These are phyloP conservation scores for Pyrus hybrid DNA, from an alignment of 331 rosid species.

Conservation along the genomic window DNA sequence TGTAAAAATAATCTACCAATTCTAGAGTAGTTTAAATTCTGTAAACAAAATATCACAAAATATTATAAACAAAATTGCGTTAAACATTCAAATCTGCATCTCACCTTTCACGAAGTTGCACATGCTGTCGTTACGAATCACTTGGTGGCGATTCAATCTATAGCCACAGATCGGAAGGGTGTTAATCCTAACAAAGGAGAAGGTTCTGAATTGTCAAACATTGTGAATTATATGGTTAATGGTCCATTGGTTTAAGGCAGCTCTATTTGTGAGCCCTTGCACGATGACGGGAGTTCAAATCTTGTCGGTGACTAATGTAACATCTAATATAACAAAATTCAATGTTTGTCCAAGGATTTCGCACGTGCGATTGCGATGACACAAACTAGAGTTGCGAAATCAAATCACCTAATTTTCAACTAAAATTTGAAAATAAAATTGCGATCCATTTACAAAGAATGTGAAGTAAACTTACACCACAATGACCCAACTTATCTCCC, in stretches of 20 bases:
- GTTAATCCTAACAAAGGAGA: too few species aligned
- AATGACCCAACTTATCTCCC: background rate
- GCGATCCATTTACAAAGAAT: conserved; percentile 19
- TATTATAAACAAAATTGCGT: too few species aligned
- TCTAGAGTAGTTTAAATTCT: background rate
- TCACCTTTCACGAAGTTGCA: background rate
- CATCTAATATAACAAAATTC: too few species aligned
- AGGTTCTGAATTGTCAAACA: background rate
- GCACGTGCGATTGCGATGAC: background rate
- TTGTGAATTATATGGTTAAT: background rate
- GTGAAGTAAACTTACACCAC: background rate
- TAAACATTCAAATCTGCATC: background rate
- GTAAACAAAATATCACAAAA: too few species aligned
- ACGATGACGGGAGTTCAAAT: too few species aligned
- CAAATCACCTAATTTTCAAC: background rate
- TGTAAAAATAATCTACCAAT: background rate
- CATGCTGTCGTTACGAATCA: background rate
- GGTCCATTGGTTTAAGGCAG: background rate
- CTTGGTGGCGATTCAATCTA: too few species aligned
- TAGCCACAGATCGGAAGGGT: too few species aligned
- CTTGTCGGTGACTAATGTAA: too few species aligned
- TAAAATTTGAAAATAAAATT: background rate
- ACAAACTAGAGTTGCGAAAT: background rate
- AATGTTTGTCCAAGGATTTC: too few species aligned
- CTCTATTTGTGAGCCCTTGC: background rate